Conservation (phyloP, 2,329 filamentous ascomycete species). For the Byssochlamys sp. region DNA sequence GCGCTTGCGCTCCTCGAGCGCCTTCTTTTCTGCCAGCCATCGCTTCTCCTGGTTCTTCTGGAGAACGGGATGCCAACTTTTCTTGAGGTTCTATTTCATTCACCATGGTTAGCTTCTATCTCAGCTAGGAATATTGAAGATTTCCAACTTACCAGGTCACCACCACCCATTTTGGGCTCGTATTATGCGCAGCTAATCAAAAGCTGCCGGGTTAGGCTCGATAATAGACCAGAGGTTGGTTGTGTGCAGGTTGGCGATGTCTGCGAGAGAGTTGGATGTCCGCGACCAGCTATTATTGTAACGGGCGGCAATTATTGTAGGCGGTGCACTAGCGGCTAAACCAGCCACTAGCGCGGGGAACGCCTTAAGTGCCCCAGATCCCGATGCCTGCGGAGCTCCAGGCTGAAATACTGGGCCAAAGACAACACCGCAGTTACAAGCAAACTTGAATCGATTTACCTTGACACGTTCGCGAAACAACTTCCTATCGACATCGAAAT, state of each 20-base stretch:
- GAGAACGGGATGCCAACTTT: constrained; percentile 82
- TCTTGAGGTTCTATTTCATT: constrained; percentile 21
- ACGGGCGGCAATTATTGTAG: not conserved
- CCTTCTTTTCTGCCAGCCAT: constrained; percentile 84
- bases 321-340: not conserved
- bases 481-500: not conserved
- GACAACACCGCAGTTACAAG: not conserved
- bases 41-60: constrained; percentile 84
- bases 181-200: not conserved
- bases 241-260: not conserved
- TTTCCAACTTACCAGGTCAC: constrained; percentile 57
- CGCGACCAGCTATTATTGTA: not conserved
- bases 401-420: not conserved
- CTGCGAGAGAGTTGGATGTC: not conserved
- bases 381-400: constrained; percentile 13
- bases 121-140: not conserved
- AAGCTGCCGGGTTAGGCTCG: not conserved
- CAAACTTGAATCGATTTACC: not conserved
- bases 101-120: not conserved
- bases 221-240: not conserved
- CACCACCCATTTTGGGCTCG: constrained; percentile 66
- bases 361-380: constrained; percentile 5
- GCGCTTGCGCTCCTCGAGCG: constrained; percentile 86
- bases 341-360: constrained; percentile 7
- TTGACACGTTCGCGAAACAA: not conserved